Base-by-base conservation (phyloP, 352 stramenopile species). In the Thalassiosira pacifica region DNA sequence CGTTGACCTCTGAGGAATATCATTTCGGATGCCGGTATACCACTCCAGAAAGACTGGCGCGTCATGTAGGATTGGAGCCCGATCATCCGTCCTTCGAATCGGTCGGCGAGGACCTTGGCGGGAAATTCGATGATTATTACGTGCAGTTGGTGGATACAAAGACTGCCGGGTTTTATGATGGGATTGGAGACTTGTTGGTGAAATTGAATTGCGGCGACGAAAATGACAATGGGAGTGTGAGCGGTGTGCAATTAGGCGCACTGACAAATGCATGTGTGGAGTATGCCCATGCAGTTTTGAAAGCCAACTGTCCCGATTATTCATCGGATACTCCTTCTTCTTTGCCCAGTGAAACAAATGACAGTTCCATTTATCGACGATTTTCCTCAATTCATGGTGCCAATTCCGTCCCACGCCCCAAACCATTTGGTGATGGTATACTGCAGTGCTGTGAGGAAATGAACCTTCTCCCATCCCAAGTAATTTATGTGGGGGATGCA, bases 221-320 rank as follows among this genome's bases (percentile, higher is more conserved):
- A 16, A 34, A 65, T 31, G 65, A 79, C 42, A 34, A 42, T 11
- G 52, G 53, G 18, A 27, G 53, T n/a, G 31, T 40, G n/a, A 65
- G 16, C 18, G 59, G 69, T 9, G 64, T 94, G 9, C 68, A 88
- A 34, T 45, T 96, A 11, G 93, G 88, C 11, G 89, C 84, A 16
- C 81, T 96, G 68, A 95, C 93, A 31, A 96, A 96, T 83, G 92
- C 93, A 27, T 93, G 89, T 76, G 88, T 93, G n/a, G 84, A 81
- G 29, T 96, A 96, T 77, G 93, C 91, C 3, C 86, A 95, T 88
- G 88, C 91, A 19, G 92, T 96, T 13, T 71, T 96, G 40, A 88
- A 83, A 78, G 86, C 68, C 24, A 94, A 96, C 66, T 86, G 76
- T 61, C 64, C 64, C 4, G 29, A 70, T 27, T 70, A 68, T 37